Evolutionary conservation across 495 filamentous ascomycete species (phyloP).

Genomic region (Massariosphaeria phaeospora): DNA sequence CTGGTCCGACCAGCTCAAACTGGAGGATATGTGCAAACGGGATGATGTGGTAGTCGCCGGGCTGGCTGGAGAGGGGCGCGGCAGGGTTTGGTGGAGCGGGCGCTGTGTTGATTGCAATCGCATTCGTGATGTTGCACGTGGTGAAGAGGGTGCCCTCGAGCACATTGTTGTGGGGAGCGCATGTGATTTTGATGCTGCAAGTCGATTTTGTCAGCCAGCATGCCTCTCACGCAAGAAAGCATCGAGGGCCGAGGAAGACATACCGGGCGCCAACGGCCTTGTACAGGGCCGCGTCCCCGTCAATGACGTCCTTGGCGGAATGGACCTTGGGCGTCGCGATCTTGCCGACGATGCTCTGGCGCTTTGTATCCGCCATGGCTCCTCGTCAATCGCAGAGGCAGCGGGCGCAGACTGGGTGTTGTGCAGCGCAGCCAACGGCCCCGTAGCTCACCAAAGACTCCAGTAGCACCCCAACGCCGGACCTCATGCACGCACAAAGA

Average conservation of each 20-base stretch:
- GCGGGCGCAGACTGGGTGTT: neutral
- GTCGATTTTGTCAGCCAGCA: neutral
- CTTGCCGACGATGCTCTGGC: conserved; percentile 36
- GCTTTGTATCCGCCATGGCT: conserved; percentile 39
- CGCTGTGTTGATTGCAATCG: conserved; percentile 57
- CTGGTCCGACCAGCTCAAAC: conserved; percentile 49
- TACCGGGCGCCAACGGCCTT: conserved; percentile 42
- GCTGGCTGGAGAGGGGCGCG: conserved; percentile 43
- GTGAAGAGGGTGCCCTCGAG: conserved; percentile 64
- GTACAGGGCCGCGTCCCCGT: conserved; percentile 34
- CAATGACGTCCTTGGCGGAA: conserved; percentile 31
- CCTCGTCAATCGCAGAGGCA: too few relatives aligned
- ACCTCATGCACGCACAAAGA: conserved; percentile 31
- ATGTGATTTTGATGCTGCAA: conserved; percentile 57
- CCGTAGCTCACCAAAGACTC: conserved; percentile 27
- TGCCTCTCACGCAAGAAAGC: neutral
- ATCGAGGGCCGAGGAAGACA: conserved; percentile 10
- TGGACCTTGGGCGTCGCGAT: conserved; percentile 40
- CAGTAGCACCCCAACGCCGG: conserved; percentile 26
- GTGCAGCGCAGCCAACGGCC: neutral
- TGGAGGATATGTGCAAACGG: conserved; percentile 59
- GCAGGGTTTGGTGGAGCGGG: conserved; percentile 38
- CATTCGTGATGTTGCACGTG: conserved; percentile 61
- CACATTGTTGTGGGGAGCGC: conserved; percentile 48
- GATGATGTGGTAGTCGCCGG: conserved; percentile 60